These are phyloP conservation scores for Chaetomiaceae sp. DNA, from an alignment of 2,329 filamentous ascomycete genomes.

Conservation along the genomic window DNA sequence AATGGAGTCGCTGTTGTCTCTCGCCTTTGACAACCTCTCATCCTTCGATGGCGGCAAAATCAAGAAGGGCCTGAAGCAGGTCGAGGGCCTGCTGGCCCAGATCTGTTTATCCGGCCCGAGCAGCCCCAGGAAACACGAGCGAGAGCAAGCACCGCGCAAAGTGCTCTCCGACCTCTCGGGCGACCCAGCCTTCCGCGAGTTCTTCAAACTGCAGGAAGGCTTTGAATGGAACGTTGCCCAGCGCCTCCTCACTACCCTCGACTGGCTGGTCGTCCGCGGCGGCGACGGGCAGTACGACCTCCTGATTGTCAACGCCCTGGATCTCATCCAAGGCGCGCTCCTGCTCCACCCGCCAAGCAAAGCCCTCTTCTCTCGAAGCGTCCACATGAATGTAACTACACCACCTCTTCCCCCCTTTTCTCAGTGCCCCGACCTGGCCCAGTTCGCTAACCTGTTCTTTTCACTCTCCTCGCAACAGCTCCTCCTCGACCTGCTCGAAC, in stretches of 20 bases:
- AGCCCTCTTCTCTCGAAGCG: constrained; percentile 77
- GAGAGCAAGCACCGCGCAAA: constrained; percentile 43
- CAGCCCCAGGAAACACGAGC: constrained; percentile 29
- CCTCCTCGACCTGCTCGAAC: constrained; percentile 88
- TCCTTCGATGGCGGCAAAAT: constrained; percentile 87
- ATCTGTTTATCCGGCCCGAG: constrained; percentile 67
- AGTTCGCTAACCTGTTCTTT: not conserved
- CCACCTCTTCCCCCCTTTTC: constrained; percentile 1
- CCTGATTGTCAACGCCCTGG: constrained; percentile 79
- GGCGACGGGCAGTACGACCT: constrained; percentile 79
- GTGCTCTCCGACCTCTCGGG: constrained; percentile 62
- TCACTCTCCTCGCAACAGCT: constrained; percentile 42
- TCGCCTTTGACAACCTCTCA: constrained; percentile 94
- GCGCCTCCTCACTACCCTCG: constrained; percentile 77
- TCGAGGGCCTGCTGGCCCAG: constrained; percentile 88
- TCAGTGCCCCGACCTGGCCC: not conserved
- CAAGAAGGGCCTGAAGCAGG: constrained; percentile 86
- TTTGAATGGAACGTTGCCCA: constrained; percentile 97
- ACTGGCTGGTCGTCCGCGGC: constrained; percentile 76
- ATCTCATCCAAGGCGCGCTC: constrained; percentile 81
- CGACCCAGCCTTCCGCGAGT: constrained; percentile 88
- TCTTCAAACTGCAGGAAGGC: constrained; percentile 92
- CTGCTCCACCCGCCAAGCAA: constrained; percentile 88
- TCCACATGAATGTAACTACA: constrained; percentile 75
- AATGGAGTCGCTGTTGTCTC: constrained; percentile 88